phyloP scores from a whole-genome alignment of 805 yeast species.

The Sugiyamaella chiloensis region DNA sequence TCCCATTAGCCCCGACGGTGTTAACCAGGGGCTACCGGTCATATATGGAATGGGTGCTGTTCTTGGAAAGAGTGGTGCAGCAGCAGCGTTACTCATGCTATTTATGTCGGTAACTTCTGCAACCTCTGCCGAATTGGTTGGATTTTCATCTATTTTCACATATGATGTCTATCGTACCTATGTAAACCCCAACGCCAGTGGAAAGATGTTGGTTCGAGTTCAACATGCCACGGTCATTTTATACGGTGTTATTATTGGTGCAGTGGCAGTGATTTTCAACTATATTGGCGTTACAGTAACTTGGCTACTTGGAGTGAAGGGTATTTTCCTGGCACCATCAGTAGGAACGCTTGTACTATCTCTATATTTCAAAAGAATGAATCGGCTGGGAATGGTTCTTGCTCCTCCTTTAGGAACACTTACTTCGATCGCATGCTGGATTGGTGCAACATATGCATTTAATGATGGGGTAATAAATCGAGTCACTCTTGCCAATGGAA shows the following conservation, averaged over 20 bases:
- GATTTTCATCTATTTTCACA: slow-evolving; percentile 78
- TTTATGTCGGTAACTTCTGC: slow-evolving; percentile 94
- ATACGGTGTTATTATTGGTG: slow-evolving; percentile 67
- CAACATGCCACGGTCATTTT: slow-evolving; percentile 65
- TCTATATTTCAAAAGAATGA: slow-evolving; percentile 60
- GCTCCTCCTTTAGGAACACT: slow-evolving; percentile 74
- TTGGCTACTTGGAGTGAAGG: slow-evolving; percentile 81
- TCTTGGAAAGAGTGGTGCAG: slow-evolving; percentile 85
- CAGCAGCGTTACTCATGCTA: slow-evolving; percentile 67
- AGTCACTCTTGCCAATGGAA: slow-evolving; percentile 25
- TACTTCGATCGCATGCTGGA: slow-evolving; percentile 67
- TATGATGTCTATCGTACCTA: slow-evolving; percentile 82
- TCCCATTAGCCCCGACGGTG: slow-evolving; percentile 60
- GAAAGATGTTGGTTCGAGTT: slow-evolving; percentile 62
- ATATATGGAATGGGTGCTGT: slow-evolving; percentile 78
- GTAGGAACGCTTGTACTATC: slow-evolving; percentile 74
- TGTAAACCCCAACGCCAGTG: slow-evolving; percentile 71
- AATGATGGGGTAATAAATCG: slow-evolving; percentile 28
- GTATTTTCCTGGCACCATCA: slow-evolving; percentile 80
- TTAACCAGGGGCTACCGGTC: slow-evolving; percentile 61
- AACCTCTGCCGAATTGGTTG: slow-evolving; percentile 83
- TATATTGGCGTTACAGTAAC: slow-evolving; percentile 84
- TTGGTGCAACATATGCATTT: slow-evolving; percentile 31
- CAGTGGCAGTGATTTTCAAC: slow-evolving; percentile 73
- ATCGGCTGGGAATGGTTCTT: slow-evolving; percentile 59